These are phyloP conservation scores for Trichophyton verrucosum DNA, from an alignment of 2,329 filamentous ascomycete genomes.

Conservation along the genomic window DNA sequence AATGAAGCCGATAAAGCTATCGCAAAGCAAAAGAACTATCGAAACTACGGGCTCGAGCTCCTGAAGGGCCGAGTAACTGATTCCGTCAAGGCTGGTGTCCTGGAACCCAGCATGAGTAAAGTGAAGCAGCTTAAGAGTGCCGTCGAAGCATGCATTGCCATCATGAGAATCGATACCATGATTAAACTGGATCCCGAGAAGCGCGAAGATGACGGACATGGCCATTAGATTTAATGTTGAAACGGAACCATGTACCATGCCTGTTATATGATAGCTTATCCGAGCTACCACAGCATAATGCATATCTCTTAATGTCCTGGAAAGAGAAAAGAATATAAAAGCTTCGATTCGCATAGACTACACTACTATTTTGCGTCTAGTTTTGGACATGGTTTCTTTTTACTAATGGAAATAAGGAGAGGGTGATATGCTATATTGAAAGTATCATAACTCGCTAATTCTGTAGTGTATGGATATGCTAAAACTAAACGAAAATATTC, in stretches of 20 bases:
- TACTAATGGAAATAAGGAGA: background rate
- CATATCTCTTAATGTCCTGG: background rate
- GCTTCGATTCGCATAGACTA: slow-evolving; percentile 1
- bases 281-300: background rate
- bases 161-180: slow-evolving; percentile 98
- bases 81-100: slow-evolving; percentile 82
- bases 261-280: background rate
- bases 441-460: background rate
- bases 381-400: background rate
- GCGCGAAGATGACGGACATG: slow-evolving; percentile 70
- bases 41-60: slow-evolving; percentile 94
- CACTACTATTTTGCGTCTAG: background rate
- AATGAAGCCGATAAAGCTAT: slow-evolving; percentile 75
- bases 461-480: slow-evolving; percentile 1
- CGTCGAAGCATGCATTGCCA: slow-evolving; percentile 95
- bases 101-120: slow-evolving; percentile 98
- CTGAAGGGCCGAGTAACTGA: slow-evolving; percentile 82
- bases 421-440: background rate
- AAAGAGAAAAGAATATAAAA: slow-evolving; percentile 1
- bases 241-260: background rate
- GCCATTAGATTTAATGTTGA: slow-evolving; percentile 45
- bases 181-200: slow-evolving; percentile 95
- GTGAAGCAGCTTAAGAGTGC: slow-evolving; percentile 96
- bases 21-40: slow-evolving; percentile 91
- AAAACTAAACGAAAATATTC: background rate